Evolutionary conservation across 2,329 filamentous ascomycete genomes (phyloP).

Genomic region (Exophiala sp.): DNA sequence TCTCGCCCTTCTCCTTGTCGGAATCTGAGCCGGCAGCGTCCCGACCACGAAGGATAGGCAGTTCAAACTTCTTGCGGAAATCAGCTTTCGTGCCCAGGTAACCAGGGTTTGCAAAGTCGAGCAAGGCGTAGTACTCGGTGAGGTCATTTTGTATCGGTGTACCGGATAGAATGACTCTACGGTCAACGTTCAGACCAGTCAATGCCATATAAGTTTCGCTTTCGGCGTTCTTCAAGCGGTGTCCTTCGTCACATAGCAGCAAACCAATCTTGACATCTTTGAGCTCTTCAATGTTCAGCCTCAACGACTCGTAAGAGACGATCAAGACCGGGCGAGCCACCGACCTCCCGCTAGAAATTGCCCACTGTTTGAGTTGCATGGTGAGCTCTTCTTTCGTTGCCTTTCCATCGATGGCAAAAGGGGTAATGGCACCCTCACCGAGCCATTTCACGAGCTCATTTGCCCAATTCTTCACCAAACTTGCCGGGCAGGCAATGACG

Average conservation of each 20-base stretch:
- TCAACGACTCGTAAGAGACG: conserved; percentile 92
- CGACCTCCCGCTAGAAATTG: conserved; percentile 79
- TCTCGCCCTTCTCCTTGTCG: conserved; percentile 75
- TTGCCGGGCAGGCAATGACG: conserved; percentile 93
- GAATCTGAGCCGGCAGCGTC: conserved; percentile 82
- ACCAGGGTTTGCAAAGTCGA: conserved; percentile 93
- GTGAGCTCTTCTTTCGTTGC: conserved; percentile 89
- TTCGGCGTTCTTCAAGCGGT: conserved; percentile 93
- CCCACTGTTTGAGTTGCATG: conserved; percentile 88
- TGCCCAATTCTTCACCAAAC: conserved; percentile 94
- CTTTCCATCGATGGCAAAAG: conserved; percentile 95
- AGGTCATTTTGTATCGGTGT: conserved; percentile 98
- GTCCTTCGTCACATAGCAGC: conserved; percentile 91
- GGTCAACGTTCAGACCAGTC: conserved; percentile 81
- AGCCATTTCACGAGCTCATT: conserved; percentile 97
- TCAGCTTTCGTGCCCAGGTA: conserved; percentile 82
- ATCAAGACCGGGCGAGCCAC: conserved; percentile 92
- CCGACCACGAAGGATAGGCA: conserved; percentile 84
- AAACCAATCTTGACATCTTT: conserved; percentile 86
- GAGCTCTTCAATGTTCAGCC: conserved; percentile 83
- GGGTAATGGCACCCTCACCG: conserved; percentile 79
- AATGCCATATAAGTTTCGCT: conserved; percentile 90
- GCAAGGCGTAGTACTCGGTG: conserved; percentile 93
- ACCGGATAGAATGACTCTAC: conserved; percentile 89
- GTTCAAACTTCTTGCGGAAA: conserved; percentile 88